Base-by-base conservation (phyloP, 495 filamentous ascomycete species). In the Immersiella caudata region DNA sequence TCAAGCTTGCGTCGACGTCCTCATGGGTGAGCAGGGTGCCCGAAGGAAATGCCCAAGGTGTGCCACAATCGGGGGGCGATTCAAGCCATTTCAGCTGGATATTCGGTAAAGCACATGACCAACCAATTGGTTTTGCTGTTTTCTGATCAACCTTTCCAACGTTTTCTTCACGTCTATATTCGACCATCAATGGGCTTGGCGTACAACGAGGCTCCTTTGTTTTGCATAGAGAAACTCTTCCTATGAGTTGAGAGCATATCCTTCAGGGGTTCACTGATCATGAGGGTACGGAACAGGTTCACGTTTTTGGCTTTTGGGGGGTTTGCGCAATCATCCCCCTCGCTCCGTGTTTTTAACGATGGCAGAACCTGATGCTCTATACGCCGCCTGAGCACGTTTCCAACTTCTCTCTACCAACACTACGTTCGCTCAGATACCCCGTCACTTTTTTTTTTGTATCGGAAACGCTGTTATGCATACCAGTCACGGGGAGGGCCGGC, bases 1-100 rank as follows among this genome's bases (percentile, higher is more conserved):
- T 73, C 89, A 87, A 62, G 90, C 91, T 51, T 97, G 93, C 67
- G 92, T 96, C 20, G 87, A 91, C 68, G 87, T 91, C 68, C 85
- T 95, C 64, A 90, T 92, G 79, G 79, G 80, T 56, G 85, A 87
- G 72, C 85, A 86, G 74, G 84, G 85, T 11, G 82, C 83, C 9
- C 80, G 84, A 26, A 82, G 86, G 66, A 88, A 87, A 67, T 91
- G 89, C 75, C 89, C 89, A 21, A 77, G 85, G 33, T 91, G 89
- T 67, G 85, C 85, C 22, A 88, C 87, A 12, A 85, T 91, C 55
- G 88, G 88, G 12, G 87, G 87, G 52, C 84, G 83, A 26, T 91
- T 89, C 74, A 90, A 89, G 73, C 88, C 87, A 0, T 89, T 91
- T 69, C 86, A 88, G 68, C 75, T 89, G 65, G 87, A 89, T 66